Evolutionary conservation across 1,284 basidiomycete genomes (phyloP), one percentile per base, ranked within the genome.

Genomic region (Gastroboletus turbinatus): DNA sequence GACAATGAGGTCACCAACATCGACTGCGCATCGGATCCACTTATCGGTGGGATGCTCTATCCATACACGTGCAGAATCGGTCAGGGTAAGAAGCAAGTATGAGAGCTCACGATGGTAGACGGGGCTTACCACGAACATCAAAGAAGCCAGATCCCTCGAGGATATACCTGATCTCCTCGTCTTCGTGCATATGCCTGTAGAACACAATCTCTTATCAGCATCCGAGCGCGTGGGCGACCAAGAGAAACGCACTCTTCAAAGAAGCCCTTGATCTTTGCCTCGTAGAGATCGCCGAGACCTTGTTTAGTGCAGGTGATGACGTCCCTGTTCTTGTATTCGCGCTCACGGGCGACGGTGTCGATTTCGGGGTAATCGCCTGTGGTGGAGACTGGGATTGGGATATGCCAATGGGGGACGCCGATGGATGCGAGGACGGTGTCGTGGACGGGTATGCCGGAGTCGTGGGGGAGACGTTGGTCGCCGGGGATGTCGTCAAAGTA

Each of bases 91-190:
- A 36, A 13, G 9, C 1, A 27, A 16, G 32, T 14, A 27, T 2
- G 7, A 30, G n/a, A 17, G 33, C 16, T 21, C 21, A 14, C 8
- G 8, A 11, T 29, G 4, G 17, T 1, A n/a, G 13, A 36, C 1
- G 32, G 39, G 27, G 14, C 82, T 59, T 58, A 88, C 89, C 87
- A 58, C 90, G 81, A 32, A 94, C 81, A 60, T 94, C 92, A 66
- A 95, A 96, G 77, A 85, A 96, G 0, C 92, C 92, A 45, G 83
- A 85, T 8, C 93, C 94, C 1, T 81, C 79, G 40, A 91, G 78
- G 61, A 95, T 86, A 68, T 90, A 96, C 17, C 93, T 80, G 63
- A 94, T 94, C 74, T 95, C 93, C 70, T 95, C 92, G 63, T 95
- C 93, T 72, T 29, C 92, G 64, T 95, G 93, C 75, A 95, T 80